Evolutionary conservation across 2,329 filamentous ascomycete genomes (phyloP).

Genomic region (Corynespora cassiicola): DNA sequence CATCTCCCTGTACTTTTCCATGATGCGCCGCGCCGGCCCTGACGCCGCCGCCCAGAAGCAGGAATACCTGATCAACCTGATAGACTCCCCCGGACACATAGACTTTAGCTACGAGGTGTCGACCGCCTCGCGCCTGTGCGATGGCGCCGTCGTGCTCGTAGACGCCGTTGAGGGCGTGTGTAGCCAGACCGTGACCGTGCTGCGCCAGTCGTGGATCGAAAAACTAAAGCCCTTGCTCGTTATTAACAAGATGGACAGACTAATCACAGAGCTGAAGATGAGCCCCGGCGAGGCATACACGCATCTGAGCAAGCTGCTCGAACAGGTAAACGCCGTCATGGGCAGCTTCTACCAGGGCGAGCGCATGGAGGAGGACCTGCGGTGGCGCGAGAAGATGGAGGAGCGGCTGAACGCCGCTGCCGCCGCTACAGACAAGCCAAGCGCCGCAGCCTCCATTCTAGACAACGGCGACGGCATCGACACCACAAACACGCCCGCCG

Average conservation of each 20-base stretch:
- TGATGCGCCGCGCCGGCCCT: conserved; percentile 75
- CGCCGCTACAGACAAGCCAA: conserved; percentile 68
- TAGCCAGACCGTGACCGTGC: conserved; percentile 96
- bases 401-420: conserved; percentile 78
- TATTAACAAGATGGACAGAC: conserved; percentile 97
- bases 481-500: conserved; percentile 56
- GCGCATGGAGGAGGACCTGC: conserved; percentile 96
- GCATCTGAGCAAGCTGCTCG: conserved; percentile 86
- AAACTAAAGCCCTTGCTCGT: conserved; percentile 93
- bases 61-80: conserved; percentile 95
- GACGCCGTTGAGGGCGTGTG: conserved; percentile 98
- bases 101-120: conserved; percentile 99
- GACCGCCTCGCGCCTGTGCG: conserved; percentile 90
- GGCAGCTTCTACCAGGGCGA: conserved; percentile 98
- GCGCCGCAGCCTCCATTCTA: conserved; percentile 49
- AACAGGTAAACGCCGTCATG: conserved; percentile 96
- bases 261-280: conserved; percentile 94
- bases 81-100: conserved; percentile 97
- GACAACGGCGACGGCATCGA: conserved; percentile 63
- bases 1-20: conserved; percentile 94
- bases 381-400: conserved; percentile 94
- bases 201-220: conserved; percentile 94
- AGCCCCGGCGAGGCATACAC: conserved; percentile 87
- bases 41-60: conserved; percentile 74
- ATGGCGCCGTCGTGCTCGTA: conserved; percentile 91